Evolutionary conservation across 1,284 basidiomycete species (phyloP), one percentile per base, ranked within the genome.

Genomic region (Ganoderma multipileum): DNA sequence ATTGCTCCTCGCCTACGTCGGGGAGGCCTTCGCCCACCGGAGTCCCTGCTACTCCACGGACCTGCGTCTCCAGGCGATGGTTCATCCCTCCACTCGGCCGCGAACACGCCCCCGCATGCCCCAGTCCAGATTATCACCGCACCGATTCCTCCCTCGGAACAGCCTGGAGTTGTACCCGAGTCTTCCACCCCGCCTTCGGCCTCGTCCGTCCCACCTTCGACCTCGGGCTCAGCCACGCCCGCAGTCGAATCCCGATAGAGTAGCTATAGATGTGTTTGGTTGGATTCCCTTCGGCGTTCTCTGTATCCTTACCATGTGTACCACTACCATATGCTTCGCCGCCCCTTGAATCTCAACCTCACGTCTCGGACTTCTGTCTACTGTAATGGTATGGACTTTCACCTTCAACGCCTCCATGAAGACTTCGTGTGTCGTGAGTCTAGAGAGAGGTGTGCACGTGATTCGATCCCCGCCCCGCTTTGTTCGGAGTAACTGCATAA

Each of bases 1-100:
- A 68, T 76, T 47, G 72, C 76, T 16, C 87, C 87, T 18, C 83
- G 89, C 62, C 78, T 90, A 54, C 85, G 90, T 64, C 85, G 89
- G 7, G 88, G 89, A 30, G 86, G 88, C 1, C 73, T 91, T 11
- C 84, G 85, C 20, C 85, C 88, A 5, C 88, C 89, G 0, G 90
- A 91, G 74, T 84, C 85, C 1, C 77, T 90, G 69, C 73, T 87
- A 28, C 36, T 59, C 28, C 72, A 63, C 44, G 62, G 59, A 16
- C 61, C 54, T 30, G 61, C 61, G 39, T 39, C 54, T 30, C 42
- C 60, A n/a, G 47, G 28, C 38, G 28, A 33, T 18, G 38, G 54
- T 23, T 57, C 61, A 18, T 52, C 38, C 1, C 30, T 39, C 11
- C 41, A 61, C 26, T 33, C 30, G 11, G 2, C 36, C 11, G 38